Conservation (phyloP, 129 eudicot species). For the Chrysanthemum seticuspe region DNA sequence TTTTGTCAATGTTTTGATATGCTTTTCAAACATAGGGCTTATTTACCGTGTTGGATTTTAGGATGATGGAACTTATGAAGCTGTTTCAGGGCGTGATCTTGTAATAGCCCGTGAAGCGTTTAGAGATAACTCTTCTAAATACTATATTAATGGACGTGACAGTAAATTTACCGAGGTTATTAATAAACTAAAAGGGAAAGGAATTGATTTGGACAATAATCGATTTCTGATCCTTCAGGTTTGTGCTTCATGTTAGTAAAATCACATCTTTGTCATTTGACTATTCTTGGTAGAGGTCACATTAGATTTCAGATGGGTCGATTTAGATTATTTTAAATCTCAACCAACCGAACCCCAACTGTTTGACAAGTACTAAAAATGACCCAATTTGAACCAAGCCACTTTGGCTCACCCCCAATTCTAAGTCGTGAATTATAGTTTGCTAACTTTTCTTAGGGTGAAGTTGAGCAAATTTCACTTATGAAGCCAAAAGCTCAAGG, state of each 20-base stretch:
- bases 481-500: slow-evolving; percentile 70
- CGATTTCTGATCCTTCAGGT: slow-evolving; percentile 98
- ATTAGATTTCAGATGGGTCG: no score
- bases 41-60: slow-evolving; percentile 21
- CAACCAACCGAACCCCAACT: no score
- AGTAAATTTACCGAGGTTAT: slow-evolving; percentile 91
- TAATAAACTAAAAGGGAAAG: slow-evolving; percentile 79
- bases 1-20: neutral
- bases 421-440: neutral
- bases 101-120: slow-evolving; percentile 80
- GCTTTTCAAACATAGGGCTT: neutral
- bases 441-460: slow-evolving; percentile 58
- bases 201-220: slow-evolving; percentile 92
- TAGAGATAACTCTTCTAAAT: slow-evolving; percentile 78
- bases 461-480: slow-evolving; percentile 94
- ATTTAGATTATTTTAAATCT: no score
- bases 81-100: slow-evolving; percentile 83
- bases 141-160: slow-evolving; percentile 64
- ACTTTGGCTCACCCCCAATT: no score
- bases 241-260: neutral
- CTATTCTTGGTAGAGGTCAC: neutral
- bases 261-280: neutral
- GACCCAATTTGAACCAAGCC: no score
- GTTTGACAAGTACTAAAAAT: no score
- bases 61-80: slow-evolving; percentile 84